A percentile compares a stretch with the other conserved stretches of the same genome.
These are phyloP conservation scores for Globisporangium irregulare DNA, from an alignment of 352 stramenopile species.

Conservation along the genomic window DNA sequence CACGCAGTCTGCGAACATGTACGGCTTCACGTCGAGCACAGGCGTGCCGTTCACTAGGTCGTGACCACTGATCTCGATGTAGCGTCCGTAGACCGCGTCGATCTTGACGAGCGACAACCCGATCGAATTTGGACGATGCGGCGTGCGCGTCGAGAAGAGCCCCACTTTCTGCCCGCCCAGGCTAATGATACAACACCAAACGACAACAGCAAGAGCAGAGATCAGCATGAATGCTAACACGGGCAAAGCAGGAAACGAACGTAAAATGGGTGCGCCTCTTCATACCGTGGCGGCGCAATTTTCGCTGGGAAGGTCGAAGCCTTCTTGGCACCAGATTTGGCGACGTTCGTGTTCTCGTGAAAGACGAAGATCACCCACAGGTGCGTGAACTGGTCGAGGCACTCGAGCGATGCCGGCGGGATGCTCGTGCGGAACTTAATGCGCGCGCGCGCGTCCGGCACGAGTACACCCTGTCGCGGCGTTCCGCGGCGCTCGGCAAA, in stretches of 20 bases:
- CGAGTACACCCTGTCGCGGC: constrained; percentile 74
- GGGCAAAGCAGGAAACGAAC: background rate
- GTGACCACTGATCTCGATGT: constrained; percentile 90
- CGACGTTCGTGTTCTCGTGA: constrained; percentile 88
- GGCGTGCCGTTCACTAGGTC: constrained; percentile 96
- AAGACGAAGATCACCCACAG: constrained; percentile 92
- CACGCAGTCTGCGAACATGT: constrained; percentile 88
- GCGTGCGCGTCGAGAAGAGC: constrained; percentile 95
- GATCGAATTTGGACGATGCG: constrained; percentile 96
- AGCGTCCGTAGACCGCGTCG: constrained; percentile 74
- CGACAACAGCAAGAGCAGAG: too few relatives aligned
- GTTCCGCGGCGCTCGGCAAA: constrained; percentile 86
- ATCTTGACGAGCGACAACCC: constrained; percentile 91
- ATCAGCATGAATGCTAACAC: background rate
- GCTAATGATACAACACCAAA: constrained; percentile 17
- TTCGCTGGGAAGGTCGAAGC: constrained; percentile 72
- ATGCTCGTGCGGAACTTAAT: constrained; percentile 80
- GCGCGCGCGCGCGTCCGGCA: constrained; percentile 56
- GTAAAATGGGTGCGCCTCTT: background rate
- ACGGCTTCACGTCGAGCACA: constrained; percentile 98
- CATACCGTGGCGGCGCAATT: constrained; percentile 61
- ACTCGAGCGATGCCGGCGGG: constrained; percentile 67
- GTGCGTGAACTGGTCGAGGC: constrained; percentile 86
- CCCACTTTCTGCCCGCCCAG: constrained; percentile 86
- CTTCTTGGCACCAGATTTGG: constrained; percentile 39